Evolutionary conservation across 2,329 filamentous ascomycete species (phyloP).

Genomic region (Dryadomyces quercus-mongolicae): DNA sequence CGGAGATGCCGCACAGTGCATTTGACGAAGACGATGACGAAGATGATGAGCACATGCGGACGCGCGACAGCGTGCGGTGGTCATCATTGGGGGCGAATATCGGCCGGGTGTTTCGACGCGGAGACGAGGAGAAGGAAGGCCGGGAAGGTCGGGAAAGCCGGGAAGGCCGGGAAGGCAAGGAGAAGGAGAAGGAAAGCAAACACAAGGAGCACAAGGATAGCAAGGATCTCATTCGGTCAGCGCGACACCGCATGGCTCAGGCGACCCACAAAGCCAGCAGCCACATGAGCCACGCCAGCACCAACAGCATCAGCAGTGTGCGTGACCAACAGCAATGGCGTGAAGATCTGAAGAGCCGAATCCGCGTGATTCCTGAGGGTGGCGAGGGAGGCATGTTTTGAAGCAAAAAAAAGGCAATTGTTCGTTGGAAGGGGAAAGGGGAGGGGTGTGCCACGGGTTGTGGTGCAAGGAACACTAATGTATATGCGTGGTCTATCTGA

Average conservation of each 20-base stretch:
- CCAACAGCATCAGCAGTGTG: slow-evolving; percentile 7
- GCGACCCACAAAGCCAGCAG: slow-evolving; percentile 7
- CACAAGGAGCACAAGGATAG: neutral
- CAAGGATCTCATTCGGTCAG: slow-evolving; percentile 1
- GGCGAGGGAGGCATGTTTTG: slow-evolving; percentile 2
- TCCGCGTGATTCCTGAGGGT: slow-evolving; percentile 21
- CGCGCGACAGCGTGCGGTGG: slow-evolving; percentile 1
- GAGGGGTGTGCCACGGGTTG: neutral
- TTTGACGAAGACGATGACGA: slow-evolving; percentile 3
- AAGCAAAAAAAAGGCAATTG: neutral
- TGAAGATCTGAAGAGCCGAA: slow-evolving; percentile 23
- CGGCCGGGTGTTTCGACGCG: neutral
- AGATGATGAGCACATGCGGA: neutral
- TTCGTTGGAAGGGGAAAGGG: too few relatives aligned
- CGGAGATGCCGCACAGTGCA: neutral
- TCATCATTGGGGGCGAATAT: neutral
- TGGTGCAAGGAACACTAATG: neutral
- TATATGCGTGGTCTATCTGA: neutral
- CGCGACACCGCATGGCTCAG: slow-evolving; percentile 7
- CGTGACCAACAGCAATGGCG: slow-evolving; percentile 19
- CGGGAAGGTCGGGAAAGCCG: neutral
- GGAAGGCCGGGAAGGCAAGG: neutral
- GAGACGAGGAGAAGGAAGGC: neutral
- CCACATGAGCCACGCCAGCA: neutral
- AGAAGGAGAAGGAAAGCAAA: neutral